Base-by-base conservation (phyloP, 345 rosid species). In the Lepidium africanum region DNA sequence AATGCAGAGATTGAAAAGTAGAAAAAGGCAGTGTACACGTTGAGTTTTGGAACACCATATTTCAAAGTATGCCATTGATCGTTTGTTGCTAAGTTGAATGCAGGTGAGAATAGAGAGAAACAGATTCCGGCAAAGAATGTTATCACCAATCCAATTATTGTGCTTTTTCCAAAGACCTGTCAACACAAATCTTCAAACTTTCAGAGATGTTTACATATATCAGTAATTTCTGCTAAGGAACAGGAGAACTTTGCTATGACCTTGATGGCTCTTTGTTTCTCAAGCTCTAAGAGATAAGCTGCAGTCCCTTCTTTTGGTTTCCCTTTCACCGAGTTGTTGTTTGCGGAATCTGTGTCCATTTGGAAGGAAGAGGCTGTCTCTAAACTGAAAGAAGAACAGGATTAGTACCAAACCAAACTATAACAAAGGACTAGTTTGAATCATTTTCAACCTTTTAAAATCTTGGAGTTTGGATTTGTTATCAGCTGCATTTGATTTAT, bases 31-130 rank as follows among this genome's bases (percentile, higher is more conserved):
- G 95, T 85, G 81, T 87, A 82, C 25, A 92, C 90, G 21, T 76
- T 77, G 68, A 92, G 75, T 30, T 87, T 80, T 8, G 92, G 87
- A 42, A 87, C 92, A 17, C 96, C 95, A 67, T 80, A 30, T 55
- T 85, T 80, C 78, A 92, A 79, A 4, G 92, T 75, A 59, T 85
- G 73, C 91, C 91, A 89, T 59, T 92, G 93, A 79, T 92, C 95
- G 33, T 89, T 92, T 63, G 92, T 84, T 0, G 98, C 91, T 76
- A 89, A 78, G 83, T 88, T 92, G 65, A 92, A 83, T 47, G 96
- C 91, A 3, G 96, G 98, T 14, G 96, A 87, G 84, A 86, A 87
- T n/a, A 92, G 79, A 38, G 95, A 89, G 74, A 89, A 84, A 79
- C 90, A 87, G 42, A 81, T 32, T 5, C 96, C 94, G 9, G 94